phyloP scores from a whole-genome alignment of 768 basidiomycete genomes.

The Coprinopsis marcescibilis region DNA sequence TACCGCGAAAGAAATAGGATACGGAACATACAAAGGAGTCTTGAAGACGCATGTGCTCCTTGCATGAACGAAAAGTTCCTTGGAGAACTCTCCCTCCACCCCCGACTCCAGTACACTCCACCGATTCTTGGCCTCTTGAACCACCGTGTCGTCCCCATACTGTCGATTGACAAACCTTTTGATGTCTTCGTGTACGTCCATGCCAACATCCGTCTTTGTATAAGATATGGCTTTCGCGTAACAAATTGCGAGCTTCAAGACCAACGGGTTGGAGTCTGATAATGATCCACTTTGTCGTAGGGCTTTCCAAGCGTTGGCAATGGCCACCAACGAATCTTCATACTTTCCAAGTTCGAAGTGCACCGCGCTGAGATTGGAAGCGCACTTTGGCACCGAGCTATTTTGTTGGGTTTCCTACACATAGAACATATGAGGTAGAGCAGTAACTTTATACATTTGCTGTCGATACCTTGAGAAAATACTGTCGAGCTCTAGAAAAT shows the following conservation, averaged over 20 bases:
- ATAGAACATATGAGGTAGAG: constrained; percentile 2
- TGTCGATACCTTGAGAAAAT: too few relatives aligned
- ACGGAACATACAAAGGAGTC: too few relatives aligned
- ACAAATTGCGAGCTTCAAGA: constrained; percentile 6
- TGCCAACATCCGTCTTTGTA: constrained; percentile 1
- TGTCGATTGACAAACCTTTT: constrained; percentile 2
- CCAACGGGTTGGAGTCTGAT: background rate
- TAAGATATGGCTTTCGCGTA: constrained; percentile 3
- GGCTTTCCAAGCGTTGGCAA: background rate
- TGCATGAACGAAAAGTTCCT: too few relatives aligned
- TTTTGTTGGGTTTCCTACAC: too few relatives aligned
- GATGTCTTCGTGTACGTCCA: background rate
- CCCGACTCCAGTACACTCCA: too few relatives aligned
- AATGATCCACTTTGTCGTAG: background rate
- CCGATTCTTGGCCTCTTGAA: too few relatives aligned
- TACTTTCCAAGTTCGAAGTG: background rate
- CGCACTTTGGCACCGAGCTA: background rate
- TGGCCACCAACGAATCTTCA: background rate
- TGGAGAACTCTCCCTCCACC: too few relatives aligned
- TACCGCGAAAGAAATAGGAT: too few relatives aligned
- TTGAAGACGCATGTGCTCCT: too few relatives aligned
- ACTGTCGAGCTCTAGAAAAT: too few relatives aligned
- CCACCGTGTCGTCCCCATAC: too few relatives aligned
- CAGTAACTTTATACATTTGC: too few relatives aligned
- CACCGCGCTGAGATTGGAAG: background rate